These are phyloP conservation scores for Capsicum chinense DNA, from an alignment of 257 asterid genomes.

Conservation along the genomic window DNA sequence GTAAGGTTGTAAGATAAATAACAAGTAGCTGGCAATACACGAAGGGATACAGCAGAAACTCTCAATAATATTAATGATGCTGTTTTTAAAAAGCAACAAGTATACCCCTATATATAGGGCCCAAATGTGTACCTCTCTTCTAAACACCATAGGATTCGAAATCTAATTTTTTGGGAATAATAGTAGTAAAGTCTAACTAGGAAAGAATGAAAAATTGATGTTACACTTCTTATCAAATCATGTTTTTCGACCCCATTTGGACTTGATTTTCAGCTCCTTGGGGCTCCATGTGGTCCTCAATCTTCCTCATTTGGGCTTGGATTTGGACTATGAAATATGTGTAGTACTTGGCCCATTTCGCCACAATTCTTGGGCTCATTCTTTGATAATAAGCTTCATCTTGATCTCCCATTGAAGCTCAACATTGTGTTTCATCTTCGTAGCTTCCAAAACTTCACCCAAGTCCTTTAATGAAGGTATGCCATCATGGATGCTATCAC, in stretches of 20 bases:
- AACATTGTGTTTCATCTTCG: not conserved
- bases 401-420: slow-evolving; percentile 1
- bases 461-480: not conserved
- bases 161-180: not conserved
- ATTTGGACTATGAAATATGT: not conserved
- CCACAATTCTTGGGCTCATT: not conserved
- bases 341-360: not conserved
- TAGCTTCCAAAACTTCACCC: slow-evolving; percentile 7
- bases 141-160: not conserved
- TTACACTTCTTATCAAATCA: not conserved
- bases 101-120: not conserved
- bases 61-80: not conserved
- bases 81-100: not conserved
- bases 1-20: not conserved
- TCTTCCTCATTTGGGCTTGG: not conserved
- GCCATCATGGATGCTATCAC: not conserved
- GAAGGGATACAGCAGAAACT: not conserved
- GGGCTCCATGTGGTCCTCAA: not conserved
- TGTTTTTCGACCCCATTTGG: not conserved
- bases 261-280: slow-evolving; percentile 7
- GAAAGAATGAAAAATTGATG: not conserved
- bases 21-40: not conserved
- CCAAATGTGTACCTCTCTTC: not conserved
- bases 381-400: not conserved
- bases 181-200: not conserved